A percentile compares a stretch with the other conserved stretches of the same genome.
phyloP scores from a whole-genome alignment of 176 grass and related monocot species.

The Ensete glaucum region DNA sequence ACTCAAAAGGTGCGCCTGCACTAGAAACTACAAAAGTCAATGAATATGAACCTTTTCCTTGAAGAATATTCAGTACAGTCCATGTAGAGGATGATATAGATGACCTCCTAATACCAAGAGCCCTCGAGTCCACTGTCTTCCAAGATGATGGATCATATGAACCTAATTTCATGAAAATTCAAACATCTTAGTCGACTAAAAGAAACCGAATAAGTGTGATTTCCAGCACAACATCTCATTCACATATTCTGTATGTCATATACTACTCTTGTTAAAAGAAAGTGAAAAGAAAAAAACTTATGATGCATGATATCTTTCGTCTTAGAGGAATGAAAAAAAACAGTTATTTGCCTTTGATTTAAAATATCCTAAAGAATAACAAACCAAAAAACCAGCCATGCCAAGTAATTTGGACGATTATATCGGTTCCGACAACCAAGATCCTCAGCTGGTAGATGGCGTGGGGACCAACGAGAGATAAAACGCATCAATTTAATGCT shows the following conservation, averaged over 20 bases:
- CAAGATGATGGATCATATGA: constrained; percentile 47
- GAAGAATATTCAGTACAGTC: constrained; percentile 44
- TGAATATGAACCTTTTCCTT: constrained; percentile 33
- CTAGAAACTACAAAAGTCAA: neutral
- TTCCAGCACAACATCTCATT: neutral
- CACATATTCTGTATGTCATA: neutral
- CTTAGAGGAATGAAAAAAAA: too few species aligned
- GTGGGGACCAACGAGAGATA: neutral
- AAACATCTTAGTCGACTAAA: neutral
- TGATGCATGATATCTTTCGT: too few species aligned
- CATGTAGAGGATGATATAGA: constrained; percentile 35
- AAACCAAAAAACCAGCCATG: neutral
- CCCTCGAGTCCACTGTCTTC: constrained; percentile 53
- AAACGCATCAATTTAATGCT: neutral
- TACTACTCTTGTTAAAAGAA: too few species aligned
- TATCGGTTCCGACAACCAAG: neutral
- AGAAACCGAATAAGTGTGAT: neutral
- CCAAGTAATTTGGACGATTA: neutral
- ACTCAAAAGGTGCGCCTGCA: neutral
- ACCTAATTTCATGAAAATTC: constrained; percentile 26
- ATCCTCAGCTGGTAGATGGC: neutral
- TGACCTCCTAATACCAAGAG: constrained; percentile 31
- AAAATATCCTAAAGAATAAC: too few species aligned
- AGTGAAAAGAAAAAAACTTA: too few species aligned
- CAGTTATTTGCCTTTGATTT: too few species aligned